Conservation (phyloP, 805 yeast genomes). For the Candida ascalaphidarum region DNA sequence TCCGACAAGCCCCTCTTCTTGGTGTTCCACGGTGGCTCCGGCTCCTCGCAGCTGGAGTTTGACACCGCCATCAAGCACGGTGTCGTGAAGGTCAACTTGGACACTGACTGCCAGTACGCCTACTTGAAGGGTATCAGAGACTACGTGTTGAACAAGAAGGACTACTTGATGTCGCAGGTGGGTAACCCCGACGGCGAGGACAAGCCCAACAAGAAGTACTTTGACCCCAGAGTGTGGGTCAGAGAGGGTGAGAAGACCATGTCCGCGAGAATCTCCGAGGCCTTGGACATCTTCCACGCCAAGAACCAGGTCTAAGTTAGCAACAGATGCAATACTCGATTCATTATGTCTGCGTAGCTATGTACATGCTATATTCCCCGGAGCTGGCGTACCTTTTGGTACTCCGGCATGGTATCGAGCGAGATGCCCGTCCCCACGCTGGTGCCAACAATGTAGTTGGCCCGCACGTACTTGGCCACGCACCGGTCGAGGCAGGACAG, state of each 20-base stretch:
- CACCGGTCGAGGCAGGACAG: slow-evolving; percentile 77
- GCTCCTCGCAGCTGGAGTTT: slow-evolving; percentile 88
- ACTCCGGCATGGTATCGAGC: slow-evolving; percentile 37
- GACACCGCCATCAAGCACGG: slow-evolving; percentile 86
- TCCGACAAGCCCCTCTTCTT: slow-evolving; percentile 75
- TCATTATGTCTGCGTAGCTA: too few relatives aligned
- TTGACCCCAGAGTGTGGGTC: slow-evolving; percentile 99
- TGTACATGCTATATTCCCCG: too few relatives aligned
- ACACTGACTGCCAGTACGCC: slow-evolving; percentile 98
- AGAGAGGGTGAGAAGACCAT: slow-evolving; percentile 99
- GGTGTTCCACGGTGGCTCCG: slow-evolving; percentile 99
- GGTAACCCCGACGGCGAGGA: slow-evolving; percentile 99
- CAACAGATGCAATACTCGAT: too few relatives aligned
- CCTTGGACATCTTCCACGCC: slow-evolving; percentile 82
- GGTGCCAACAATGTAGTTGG: slow-evolving; percentile 57
- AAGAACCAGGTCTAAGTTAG: slow-evolving; percentile 42
- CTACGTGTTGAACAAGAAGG: slow-evolving; percentile 93
- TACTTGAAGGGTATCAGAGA: slow-evolving; percentile 96
- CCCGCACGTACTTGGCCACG: slow-evolving; percentile 71
- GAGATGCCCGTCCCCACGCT: too few relatives aligned
- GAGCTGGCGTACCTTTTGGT: slow-evolving; percentile 14
- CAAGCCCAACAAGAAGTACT: slow-evolving; percentile 99
- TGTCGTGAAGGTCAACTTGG: slow-evolving; percentile 98
- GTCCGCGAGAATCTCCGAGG: slow-evolving; percentile 76
- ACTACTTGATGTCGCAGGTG: slow-evolving; percentile 78